Conservation (phyloP, 805 yeast species). For the Wickerhamiella qilinensis region DNA sequence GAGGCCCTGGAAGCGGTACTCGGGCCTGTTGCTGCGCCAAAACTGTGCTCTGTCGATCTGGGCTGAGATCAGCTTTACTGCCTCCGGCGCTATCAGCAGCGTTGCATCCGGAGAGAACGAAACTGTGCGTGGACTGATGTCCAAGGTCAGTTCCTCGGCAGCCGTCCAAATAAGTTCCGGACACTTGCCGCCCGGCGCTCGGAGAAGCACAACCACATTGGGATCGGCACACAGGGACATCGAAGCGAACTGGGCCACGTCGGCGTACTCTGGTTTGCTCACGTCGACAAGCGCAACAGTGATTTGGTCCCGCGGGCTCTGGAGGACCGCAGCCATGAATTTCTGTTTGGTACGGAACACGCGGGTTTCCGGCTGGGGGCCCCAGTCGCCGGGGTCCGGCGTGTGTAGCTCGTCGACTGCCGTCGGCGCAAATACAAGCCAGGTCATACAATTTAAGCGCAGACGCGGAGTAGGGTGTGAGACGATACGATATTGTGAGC, state of each 20-base stretch:
- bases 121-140: neutral
- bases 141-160: neutral
- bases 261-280: neutral
- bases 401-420: neutral
- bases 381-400: neutral
- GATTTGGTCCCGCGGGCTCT: neutral
- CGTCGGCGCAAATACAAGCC: neutral
- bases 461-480: too few relatives aligned
- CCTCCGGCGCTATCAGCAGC: neutral
- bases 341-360: neutral
- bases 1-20: neutral
- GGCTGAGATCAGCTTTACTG: neutral
- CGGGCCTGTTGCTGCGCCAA: neutral
- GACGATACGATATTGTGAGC: too few relatives aligned
- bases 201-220: neutral
- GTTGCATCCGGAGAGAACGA: neutral
- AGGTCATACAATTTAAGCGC: neutral
- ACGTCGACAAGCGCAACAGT: neutral
- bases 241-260: neutral
- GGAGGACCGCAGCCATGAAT: neutral
- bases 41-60: neutral
- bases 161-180: neutral
- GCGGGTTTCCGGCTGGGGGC: neutral
- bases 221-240: neutral
- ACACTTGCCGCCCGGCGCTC: neutral